Percentiles rank a stretch among this genome's conserved stretches.
Evolutionary conservation across 108 stramenopile genomes (phyloP).

Genomic region (Cyclostephanos tholiformis): DNA sequence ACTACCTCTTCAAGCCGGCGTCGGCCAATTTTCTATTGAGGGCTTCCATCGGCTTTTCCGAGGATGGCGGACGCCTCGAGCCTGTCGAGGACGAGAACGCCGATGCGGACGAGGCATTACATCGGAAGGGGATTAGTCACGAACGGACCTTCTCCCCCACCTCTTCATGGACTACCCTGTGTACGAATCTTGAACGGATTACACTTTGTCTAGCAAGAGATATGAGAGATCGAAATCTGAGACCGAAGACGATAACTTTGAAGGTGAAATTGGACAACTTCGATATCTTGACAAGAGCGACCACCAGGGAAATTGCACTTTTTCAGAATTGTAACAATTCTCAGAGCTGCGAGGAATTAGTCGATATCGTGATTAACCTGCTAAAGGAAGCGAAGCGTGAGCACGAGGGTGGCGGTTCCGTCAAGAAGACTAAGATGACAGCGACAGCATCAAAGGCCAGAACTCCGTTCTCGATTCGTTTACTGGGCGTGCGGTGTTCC

Average conservation of each 20-base stretch:
- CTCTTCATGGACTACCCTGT: conserved; percentile 59
- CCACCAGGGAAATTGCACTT: conserved; percentile 31
- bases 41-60: conserved; percentile 72
- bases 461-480: conserved; percentile 60
- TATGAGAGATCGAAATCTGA: conserved; percentile 62
- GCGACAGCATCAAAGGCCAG: conserved; percentile 7
- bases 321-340: conserved; percentile 33
- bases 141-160: conserved; percentile 90
- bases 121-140: conserved; percentile 86
- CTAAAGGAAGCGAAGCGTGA: conserved; percentile 52
- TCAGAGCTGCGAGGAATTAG: conserved; percentile 52
- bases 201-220: conserved; percentile 59
- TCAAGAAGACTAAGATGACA: conserved; percentile 13
- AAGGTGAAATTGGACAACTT: conserved; percentile 86
- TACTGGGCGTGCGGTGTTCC: conserved; percentile 84
- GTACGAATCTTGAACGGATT: conserved; percentile 67
- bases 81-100: conserved; percentile 18
- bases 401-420: neutral
- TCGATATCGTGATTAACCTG: conserved; percentile 48
- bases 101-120: conserved; percentile 23
- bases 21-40: conserved; percentile 72
- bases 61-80: conserved; percentile 12
- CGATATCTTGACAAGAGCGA: conserved; percentile 56
- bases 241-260: conserved; percentile 73
- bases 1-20: conserved; percentile 65